phyloP scores from a whole-genome alignment of 2,329 filamentous ascomycete genomes.

The Sporothrix curviconia region DNA sequence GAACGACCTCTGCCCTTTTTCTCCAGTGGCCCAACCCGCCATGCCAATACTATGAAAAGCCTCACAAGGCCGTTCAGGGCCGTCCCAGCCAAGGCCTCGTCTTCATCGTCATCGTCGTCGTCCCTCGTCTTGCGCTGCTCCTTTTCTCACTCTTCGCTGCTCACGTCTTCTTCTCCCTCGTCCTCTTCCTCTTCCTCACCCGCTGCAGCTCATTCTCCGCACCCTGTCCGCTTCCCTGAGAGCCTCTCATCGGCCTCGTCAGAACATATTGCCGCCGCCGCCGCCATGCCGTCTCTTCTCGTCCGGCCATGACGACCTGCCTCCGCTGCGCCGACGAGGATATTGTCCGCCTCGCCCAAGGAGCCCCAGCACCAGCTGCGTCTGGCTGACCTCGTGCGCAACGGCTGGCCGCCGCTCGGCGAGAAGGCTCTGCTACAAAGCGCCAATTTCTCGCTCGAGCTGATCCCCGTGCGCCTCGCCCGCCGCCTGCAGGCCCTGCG shows the following conservation, averaged over 20 bases:
- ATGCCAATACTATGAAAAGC: conserved; percentile 43
- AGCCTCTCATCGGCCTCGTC: conserved; percentile 27
- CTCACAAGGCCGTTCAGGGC: conserved; percentile 35
- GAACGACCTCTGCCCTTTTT: background rate
- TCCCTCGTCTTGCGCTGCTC: background rate
- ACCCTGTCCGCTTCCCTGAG: background rate
- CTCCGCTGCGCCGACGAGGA: conserved; percentile 56
- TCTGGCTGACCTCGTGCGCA: conserved; percentile 78
- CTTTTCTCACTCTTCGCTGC: background rate
- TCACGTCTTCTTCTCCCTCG: background rate
- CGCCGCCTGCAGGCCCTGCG: conserved; percentile 89
- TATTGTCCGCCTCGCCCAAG: conserved; percentile 69
- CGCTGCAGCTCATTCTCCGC: background rate
- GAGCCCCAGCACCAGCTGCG: conserved; percentile 75
- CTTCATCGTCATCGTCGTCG: no score
- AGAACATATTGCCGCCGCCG: conserved; percentile 23
- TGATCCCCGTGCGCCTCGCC: conserved; percentile 85
- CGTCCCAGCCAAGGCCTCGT: conserved; percentile 22
- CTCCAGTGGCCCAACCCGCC: background rate
- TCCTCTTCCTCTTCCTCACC: background rate
- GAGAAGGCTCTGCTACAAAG: conserved; percentile 75
- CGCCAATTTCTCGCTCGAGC: conserved; percentile 90
- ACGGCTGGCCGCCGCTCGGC: conserved; percentile 78
- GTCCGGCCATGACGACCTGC: background rate
- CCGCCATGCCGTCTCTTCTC: no score